A percentile compares a stretch with the other conserved stretches of the same genome.
phyloP scores from a whole-genome alignment of 2,329 filamentous ascomycete species.

The Nannizziopsis barbatae region DNA sequence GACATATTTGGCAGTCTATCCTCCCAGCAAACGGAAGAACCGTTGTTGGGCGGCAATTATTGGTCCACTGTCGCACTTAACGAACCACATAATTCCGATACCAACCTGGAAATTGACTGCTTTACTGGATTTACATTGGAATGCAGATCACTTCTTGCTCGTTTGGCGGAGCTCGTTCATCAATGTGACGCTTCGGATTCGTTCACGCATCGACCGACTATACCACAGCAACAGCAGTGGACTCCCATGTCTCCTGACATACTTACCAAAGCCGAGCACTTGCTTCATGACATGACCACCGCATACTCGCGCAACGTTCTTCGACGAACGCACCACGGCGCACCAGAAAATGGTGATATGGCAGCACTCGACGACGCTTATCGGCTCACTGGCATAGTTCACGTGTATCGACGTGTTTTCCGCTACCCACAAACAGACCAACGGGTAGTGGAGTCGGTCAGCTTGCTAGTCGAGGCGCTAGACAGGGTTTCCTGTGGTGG shows the following conservation, averaged over 20 bases:
- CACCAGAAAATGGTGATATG: constrained; percentile 37
- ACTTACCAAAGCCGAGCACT: constrained; percentile 39
- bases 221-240: constrained; percentile 27
- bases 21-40: constrained; percentile 46
- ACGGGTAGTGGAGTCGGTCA: constrained; percentile 53
- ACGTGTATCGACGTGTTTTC: constrained; percentile 63
- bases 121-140: constrained; percentile 67
- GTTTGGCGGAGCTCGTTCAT: constrained; percentile 59
- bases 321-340: constrained; percentile 31
- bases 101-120: constrained; percentile 64
- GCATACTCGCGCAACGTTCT: constrained; percentile 33
- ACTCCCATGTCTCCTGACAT: constrained; percentile 21
- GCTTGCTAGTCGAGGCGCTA: constrained; percentile 52
- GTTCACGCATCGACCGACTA: not conserved
- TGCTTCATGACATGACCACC: constrained; percentile 52
- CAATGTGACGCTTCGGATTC: constrained; percentile 44
- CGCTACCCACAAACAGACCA: constrained; percentile 47
- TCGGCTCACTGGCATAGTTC: constrained; percentile 66
- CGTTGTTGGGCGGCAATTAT: constrained; percentile 42
- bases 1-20: constrained; percentile 64
- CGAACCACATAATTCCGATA: constrained; percentile 28
- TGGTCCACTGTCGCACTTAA: constrained; percentile 34
- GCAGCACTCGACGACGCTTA: constrained; percentile 65
- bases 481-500: constrained; percentile 53
- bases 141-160: constrained; percentile 58